Base-by-base conservation (phyloP, 2,329 filamentous ascomycete genomes). In the Neofusicoccum laricinum region DNA sequence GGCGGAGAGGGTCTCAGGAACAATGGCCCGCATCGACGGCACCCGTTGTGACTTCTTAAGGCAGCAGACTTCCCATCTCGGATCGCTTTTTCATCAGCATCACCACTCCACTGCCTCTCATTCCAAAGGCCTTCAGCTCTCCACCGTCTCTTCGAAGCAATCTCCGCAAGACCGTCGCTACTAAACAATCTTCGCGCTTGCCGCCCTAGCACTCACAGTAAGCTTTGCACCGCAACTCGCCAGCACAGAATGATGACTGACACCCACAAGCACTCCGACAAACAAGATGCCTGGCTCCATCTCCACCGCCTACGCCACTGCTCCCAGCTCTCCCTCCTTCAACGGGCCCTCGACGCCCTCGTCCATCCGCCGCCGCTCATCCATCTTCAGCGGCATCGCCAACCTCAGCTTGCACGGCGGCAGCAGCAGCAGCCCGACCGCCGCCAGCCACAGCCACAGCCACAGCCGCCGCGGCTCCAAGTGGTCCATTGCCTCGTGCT, bases 321-420 rank as follows among this genome's bases (percentile, higher is more conserved):
- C 68, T 1, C 67, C 68, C 62, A 65, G 62, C 38, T 67, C 65
- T 57, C 59, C 65, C 46, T 49, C 36, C 25, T 55, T 36, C 11
- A 19, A 5, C 12, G 19, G 51, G 25, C 14, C 21, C 12, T 14
- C 15, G 14, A 10, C 38, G 10, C 14, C 15, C 21, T 10, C 38
- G 4, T 38, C 40, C 15, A 12, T 62, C 6, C 68, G 66, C 21
- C 46, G 43, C 1, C 30, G 59, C 36, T 66, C 68, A 4, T 64
- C 69, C 17, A 67, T 67, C 6, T 53, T 51, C 12, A 63, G 41
- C 12, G 40, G 57, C 41, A 49, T 67, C n/a, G 67, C 64, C 58
- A 43, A 64, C 59, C 32, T 45, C 11, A 67, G 67, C 41, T 30
- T 68, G 3, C 10, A n/a, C 34, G 40, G 38, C 34, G 34, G 21